These are phyloP conservation scores for Trapa incisa DNA, from an alignment of 345 rosid genomes.

Conservation along the genomic window DNA sequence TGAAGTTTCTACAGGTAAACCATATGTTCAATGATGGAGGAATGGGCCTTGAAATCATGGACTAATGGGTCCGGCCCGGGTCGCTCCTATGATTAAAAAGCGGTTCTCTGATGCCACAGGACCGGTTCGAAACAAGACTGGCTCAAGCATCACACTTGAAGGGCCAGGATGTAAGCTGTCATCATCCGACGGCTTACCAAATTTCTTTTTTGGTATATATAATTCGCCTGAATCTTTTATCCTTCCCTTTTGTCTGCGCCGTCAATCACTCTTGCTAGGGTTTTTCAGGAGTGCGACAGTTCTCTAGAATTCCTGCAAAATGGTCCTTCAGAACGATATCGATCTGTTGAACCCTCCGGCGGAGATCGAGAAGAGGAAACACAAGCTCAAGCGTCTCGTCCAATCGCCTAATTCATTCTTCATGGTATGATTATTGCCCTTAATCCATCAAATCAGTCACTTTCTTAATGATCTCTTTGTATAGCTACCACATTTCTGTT, in stretches of 20 bases:
- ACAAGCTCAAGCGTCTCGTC: constrained; percentile 74
- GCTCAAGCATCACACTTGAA: no score
- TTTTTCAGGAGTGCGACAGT: neutral
- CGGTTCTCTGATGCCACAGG: no score
- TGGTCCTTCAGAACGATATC: constrained; percentile 46
- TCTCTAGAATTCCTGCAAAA: constrained; percentile 2
- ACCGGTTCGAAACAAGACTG: no score
- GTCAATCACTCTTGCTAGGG: constrained; percentile 5
- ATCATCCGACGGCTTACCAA: neutral
- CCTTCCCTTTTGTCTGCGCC: neutral
- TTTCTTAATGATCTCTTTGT: neutral
- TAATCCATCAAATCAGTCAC: neutral
- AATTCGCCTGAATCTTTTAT: neutral
- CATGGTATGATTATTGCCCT: constrained; percentile 26
- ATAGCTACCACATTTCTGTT: neutral
- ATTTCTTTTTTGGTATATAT: neutral
- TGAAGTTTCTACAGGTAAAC: no score
- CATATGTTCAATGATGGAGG: no score
- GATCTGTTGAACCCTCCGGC: constrained; percentile 69
- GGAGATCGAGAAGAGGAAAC: constrained; percentile 73
- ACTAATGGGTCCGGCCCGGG: no score
- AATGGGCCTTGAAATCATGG: no score
- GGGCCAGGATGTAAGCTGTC: no score
- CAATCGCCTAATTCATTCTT: constrained; percentile 63
- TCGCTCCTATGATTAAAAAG: no score